Percentiles rank a stretch among this genome's conserved stretches.
phyloP scores from a whole-genome alignment of 352 stramenopile species.

The Phytophthora nicotianae region DNA sequence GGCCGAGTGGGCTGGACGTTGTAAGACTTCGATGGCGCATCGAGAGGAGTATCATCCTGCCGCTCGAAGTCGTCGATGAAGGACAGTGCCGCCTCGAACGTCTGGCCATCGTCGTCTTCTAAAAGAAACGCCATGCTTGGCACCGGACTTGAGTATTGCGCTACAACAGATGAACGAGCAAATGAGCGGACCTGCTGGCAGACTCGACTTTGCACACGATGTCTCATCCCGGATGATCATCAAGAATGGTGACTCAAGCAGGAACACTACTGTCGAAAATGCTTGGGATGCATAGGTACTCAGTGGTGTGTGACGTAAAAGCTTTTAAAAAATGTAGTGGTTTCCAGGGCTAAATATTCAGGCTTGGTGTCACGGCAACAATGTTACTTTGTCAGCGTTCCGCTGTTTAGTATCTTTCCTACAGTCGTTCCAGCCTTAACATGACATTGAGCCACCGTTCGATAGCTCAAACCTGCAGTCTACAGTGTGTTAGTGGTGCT shows the following conservation, averaged over 20 bases:
- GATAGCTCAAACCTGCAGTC: no score
- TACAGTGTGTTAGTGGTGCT: no score
- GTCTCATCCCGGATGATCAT: conserved; percentile 1
- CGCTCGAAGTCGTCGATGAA: conserved; percentile 27
- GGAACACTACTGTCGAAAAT: no score
- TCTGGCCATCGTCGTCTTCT: conserved; percentile 14
- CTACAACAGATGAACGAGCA: background rate
- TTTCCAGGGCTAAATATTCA: no score
- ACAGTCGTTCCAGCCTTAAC: no score
- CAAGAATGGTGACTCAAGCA: background rate
- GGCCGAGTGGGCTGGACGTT: background rate
- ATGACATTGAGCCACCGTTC: no score
- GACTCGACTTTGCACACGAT: background rate
- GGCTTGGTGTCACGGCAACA: no score
- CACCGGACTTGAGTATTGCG: background rate
- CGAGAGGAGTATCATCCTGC: background rate
- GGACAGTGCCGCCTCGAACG: conserved; percentile 24
- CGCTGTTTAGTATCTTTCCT: no score
- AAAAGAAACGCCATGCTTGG: conserved; percentile 17
- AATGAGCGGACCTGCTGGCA: conserved; percentile 8
- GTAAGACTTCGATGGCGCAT: background rate
- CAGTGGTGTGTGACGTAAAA: background rate
- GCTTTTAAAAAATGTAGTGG: no score
- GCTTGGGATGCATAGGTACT: no score
- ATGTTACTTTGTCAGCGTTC: no score